These are phyloP conservation scores for Ceratocystis eucalypticola DNA, from an alignment of 2,329 filamentous ascomycete genomes.

Conservation along the genomic window DNA sequence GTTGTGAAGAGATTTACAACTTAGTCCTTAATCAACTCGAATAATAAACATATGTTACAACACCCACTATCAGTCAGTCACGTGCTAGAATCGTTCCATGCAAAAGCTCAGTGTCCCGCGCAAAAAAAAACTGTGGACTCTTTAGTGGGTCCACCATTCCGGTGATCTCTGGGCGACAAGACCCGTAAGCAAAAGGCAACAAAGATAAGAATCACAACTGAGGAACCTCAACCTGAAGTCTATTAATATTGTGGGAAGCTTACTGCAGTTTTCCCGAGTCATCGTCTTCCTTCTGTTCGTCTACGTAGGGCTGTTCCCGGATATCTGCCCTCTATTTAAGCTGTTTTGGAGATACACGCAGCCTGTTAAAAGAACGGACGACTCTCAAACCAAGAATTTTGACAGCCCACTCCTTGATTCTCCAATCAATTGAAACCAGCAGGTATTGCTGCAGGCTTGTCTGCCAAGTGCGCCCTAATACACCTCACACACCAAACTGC, in stretches of 20 bases:
- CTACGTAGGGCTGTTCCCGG: background rate
- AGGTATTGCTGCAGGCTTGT: background rate
- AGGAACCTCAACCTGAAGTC: no score
- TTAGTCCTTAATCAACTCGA: no score
- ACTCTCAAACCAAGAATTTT: background rate
- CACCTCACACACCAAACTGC: background rate
- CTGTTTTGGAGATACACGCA: background rate
- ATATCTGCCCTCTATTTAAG: background rate
- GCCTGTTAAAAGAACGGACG: background rate
- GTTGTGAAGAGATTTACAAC: no score
- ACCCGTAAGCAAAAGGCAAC: background rate
- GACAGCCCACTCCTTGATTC: background rate
- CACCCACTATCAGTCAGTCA: background rate
- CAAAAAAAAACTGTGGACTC: background rate
- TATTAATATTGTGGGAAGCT: background rate
- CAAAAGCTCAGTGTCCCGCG: background rate
- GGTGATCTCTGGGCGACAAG: constrained; percentile 3
- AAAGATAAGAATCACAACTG: background rate
- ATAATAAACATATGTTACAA: no score
- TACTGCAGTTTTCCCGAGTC: background rate
- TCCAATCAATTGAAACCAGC: background rate
- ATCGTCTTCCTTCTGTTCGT: background rate
- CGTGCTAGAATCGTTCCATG: background rate
- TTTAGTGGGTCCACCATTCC: background rate
- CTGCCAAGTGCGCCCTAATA: background rate